Base-by-base conservation (phyloP, 805 yeast species). In the Metschnikowia noctiluminum region DNA sequence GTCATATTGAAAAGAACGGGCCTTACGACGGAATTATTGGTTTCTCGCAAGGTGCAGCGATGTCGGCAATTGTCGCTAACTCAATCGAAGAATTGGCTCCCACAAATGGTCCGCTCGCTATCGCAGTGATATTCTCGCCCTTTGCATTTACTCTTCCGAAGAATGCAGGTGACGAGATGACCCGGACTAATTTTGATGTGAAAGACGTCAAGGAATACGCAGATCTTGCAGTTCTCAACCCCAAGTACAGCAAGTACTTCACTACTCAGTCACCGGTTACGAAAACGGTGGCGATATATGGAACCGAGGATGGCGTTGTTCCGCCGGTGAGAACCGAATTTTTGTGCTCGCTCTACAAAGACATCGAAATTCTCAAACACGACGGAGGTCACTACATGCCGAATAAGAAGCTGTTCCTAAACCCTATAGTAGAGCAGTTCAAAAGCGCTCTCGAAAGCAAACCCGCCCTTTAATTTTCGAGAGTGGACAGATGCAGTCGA, bases 1-100 rank as follows among this genome's bases (percentile, higher is more conserved):
- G 62, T 1, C 59, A 71, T 47, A 62, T 73, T 36, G 55, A 57
- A 35, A 43, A 58, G 40, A 56, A 71, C 48, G 77, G 77, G 8
- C 77, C 77, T 0, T 72, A 66, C 53, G 69, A 69, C 42, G 77
- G 76, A 0, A 59, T 73, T 21, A 56, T 73, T 34, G 77, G 77
- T 3, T 73, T 71, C 46, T 67, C 73, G 27, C 77, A 73, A 52
- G 77, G 77, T 30, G 75, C 74, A 2, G 69, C 71, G 8, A 63
- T 72, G 69, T 55, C 73, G 3, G 59, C 68, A 3, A 56, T 66
- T 6, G 43, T 68, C 7, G 59, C 65, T 43, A 68, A 62, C 43
- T 46, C 49, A 10, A 55, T 70, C 12, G 50, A 52, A 7, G 47
- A 49, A 40, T 50, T 57, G 30, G 35, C 62, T 3, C 69, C 70